These are phyloP conservation scores for Colletotrichum scovillei DNA, from an alignment of 2,329 filamentous ascomycete species.

Conservation along the genomic window DNA sequence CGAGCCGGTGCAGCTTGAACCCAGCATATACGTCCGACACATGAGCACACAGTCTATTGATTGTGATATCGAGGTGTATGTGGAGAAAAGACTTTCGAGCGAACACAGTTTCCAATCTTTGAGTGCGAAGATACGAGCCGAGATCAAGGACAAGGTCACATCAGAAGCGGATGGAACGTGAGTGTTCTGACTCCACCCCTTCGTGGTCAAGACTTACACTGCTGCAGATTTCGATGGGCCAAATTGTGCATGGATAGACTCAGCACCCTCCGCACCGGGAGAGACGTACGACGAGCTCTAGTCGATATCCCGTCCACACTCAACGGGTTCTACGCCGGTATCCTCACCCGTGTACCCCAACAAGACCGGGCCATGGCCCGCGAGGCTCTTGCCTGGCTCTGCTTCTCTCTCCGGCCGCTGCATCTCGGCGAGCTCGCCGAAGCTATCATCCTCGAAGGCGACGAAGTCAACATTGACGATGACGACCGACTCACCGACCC, in stretches of 20 bases:
- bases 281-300: constrained; percentile 38
- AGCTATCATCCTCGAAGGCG: constrained; percentile 41
- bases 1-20: constrained; percentile 18
- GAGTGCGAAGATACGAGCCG: constrained; percentile 36
- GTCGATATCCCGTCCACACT: constrained; percentile 39
- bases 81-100: constrained; percentile 35
- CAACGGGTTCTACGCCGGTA: constrained; percentile 39
- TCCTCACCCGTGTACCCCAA: constrained; percentile 39
- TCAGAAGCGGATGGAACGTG: constrained; percentile 40
- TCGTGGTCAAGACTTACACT: background rate
- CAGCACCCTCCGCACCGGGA: constrained; percentile 37
- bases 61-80: constrained; percentile 40
- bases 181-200: background rate
- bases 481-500: constrained; percentile 40
- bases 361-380: constrained; percentile 40
- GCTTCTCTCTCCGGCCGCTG: constrained; percentile 41
- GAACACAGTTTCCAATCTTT: constrained; percentile 37
- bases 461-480: constrained; percentile 39
- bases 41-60: constrained; percentile 38
- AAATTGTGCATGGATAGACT: constrained; percentile 43
- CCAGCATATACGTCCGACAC: constrained; percentile 25
- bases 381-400: constrained; percentile 42
- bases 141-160: constrained; percentile 39
- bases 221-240: constrained; percentile 42
- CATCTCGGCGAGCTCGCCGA: constrained; percentile 41